Conservation (phyloP, 2,329 filamentous ascomycete genomes). For the Microsporum audouinii region DNA sequence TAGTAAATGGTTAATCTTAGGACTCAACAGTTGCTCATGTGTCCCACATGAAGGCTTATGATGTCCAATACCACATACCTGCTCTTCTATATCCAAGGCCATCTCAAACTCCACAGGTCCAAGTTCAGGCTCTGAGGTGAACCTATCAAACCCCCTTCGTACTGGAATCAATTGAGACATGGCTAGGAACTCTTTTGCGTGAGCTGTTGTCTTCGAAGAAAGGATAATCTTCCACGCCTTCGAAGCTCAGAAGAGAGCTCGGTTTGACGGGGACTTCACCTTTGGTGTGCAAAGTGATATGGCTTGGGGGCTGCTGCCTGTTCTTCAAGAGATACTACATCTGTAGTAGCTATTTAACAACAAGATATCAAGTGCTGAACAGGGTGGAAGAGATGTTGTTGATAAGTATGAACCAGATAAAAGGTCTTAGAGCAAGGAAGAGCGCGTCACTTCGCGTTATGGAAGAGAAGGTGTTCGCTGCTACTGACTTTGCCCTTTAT, state of each 20-base stretch:
- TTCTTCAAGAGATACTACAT: background rate
- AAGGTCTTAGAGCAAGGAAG: background rate
- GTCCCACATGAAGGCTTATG: background rate
- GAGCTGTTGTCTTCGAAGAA: background rate
- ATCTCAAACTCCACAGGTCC: slow-evolving; percentile 12
- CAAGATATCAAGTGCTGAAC: too few relatives aligned
- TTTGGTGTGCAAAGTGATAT: background rate
- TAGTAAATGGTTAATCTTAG: background rate
- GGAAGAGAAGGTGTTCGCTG: background rate
- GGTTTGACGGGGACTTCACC: background rate
- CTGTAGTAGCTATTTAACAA: background rate
- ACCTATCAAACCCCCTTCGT: background rate
- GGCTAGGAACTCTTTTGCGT: too few relatives aligned
- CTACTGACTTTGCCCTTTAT: background rate
- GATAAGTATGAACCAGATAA: background rate
- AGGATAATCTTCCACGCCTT: too few relatives aligned
- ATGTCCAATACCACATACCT: background rate
- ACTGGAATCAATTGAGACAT: background rate
- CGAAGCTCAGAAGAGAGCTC: background rate
- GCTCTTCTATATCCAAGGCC: slow-evolving; percentile 12
- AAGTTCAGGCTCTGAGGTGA: slow-evolving; percentile 3
- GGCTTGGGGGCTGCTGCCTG: background rate
- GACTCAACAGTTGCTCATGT: background rate
- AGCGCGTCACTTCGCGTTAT: background rate
- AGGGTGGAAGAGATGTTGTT: background rate